Evolutionary conservation across 768 basidiomycete genomes (phyloP).

Genomic region (Podaxis pistillaris): DNA sequence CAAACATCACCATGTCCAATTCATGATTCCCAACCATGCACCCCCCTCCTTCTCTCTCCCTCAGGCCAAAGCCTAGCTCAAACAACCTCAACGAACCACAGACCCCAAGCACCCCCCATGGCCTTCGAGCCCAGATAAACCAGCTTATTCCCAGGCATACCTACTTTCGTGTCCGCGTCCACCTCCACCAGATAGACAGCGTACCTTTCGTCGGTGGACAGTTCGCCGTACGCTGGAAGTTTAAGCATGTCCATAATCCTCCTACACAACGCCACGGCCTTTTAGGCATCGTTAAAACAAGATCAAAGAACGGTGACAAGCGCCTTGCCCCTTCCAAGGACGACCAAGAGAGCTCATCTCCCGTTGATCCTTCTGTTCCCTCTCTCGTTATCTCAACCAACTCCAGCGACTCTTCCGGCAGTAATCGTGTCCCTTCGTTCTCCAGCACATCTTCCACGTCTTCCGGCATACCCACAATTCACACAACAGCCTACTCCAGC

Average conservation of each 20-base stretch:
- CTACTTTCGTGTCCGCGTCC: not conserved
- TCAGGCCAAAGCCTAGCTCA: not conserved
- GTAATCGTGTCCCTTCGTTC: conserved; percentile 16
- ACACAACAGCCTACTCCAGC: not conserved
- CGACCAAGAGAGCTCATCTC: conserved; percentile 10
- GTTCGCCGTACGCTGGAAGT: conserved; percentile 70
- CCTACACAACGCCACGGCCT: not conserved
- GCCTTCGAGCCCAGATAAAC: not conserved
- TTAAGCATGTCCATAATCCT: conserved; percentile 44
- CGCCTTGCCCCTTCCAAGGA: conserved; percentile 13
- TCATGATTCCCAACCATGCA: not conserved
- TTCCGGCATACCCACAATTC: conserved; percentile 1
- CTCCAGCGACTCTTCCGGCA: not conserved
- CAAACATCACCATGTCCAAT: not conserved
- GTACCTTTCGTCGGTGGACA: conserved; percentile 73
- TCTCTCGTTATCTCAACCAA: conserved; percentile 17
- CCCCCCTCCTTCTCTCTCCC: not conserved
- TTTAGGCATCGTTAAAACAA: conserved; percentile 17
- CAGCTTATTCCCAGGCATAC: not conserved
- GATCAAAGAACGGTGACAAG: conserved; percentile 12
- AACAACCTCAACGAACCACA: not conserved
- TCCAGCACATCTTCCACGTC: conserved; percentile 15
- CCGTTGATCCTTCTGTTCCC: conserved; percentile 4
- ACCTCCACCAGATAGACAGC: conserved; percentile 38
- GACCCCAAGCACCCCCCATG: not conserved